These are phyloP conservation scores for Aspergillus incahuasiensis DNA, from an alignment of 495 filamentous ascomycete species.

Conservation along the genomic window DNA sequence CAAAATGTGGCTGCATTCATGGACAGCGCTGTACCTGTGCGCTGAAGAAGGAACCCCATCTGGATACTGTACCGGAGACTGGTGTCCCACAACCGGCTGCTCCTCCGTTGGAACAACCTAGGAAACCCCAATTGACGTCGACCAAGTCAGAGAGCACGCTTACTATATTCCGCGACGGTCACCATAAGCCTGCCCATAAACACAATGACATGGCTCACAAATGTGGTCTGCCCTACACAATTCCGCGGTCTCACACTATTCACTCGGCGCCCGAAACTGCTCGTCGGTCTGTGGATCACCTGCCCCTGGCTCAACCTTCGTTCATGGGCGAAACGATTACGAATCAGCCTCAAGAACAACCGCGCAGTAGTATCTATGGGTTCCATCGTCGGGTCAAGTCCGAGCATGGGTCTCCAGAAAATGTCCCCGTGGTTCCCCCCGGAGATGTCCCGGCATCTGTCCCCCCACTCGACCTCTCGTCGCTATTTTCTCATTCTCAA, in stretches of 20 bases:
- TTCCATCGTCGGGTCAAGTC: constrained; percentile 58
- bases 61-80: constrained; percentile 69
- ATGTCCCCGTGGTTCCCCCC: constrained; percentile 48
- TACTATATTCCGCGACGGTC: constrained; percentile 85
- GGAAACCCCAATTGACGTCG: constrained; percentile 71
- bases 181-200: constrained; percentile 89
- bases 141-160: constrained; percentile 79
- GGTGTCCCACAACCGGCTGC: constrained; percentile 40
- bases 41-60: constrained; percentile 79
- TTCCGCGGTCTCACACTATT: constrained; percentile 67
- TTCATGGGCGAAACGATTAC: constrained; percentile 36
- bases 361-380: constrained; percentile 36
- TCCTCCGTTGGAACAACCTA: constrained; percentile 45
- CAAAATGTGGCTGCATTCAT: constrained; percentile 80
- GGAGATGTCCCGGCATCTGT: constrained; percentile 57
- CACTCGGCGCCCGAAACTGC: constrained; percentile 54
- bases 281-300: constrained; percentile 66
- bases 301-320: constrained; percentile 47
- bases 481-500: constrained; percentile 48
- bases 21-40: constrained; percentile 90
- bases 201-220: constrained; percentile 83
- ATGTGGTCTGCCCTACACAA: constrained; percentile 74
- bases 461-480: constrained; percentile 61
- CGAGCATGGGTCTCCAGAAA: constrained; percentile 66
- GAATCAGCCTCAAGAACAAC: constrained; percentile 28